A percentile compares a stretch with the other conserved stretches of the same genome.
Conservation (phyloP, 2,329 filamentous ascomycete species). For the Colletotrichum lini region DNA sequence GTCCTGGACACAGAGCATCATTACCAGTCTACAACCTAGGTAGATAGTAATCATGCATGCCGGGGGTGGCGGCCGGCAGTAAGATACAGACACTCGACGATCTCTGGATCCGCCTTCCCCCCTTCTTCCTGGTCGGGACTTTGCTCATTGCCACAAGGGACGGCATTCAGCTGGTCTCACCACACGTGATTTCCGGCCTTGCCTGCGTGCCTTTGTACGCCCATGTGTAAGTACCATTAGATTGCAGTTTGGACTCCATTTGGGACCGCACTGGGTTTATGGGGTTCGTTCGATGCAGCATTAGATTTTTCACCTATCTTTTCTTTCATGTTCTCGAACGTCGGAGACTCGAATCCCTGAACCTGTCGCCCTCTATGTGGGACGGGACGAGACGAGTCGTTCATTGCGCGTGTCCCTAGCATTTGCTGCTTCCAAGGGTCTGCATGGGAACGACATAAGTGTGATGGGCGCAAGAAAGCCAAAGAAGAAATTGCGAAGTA, state of each 20-base stretch:
- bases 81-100: no score
- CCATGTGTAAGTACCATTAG: background rate
- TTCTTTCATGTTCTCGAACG: slow-evolving; percentile 7
- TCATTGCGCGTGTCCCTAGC: slow-evolving; percentile 1
- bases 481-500: background rate
- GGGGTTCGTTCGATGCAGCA: background rate
- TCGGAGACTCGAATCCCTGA: slow-evolving; percentile 20
- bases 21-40: no score
- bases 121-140: background rate
- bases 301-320: background rate
- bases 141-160: background rate
- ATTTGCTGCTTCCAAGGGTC: background rate
- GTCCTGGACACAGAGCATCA: no score
- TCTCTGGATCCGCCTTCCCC: background rate
- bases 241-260: background rate
- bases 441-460: background rate
- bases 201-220: background rate
- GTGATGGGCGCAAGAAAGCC: background rate
- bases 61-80: no score
- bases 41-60: no score
- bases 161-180: slow-evolving; percentile 10
- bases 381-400: slow-evolving; percentile 18
- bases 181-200: slow-evolving; percentile 23
- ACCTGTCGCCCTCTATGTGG: slow-evolving; percentile 18
- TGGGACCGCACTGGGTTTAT: slow-evolving; percentile 21